Conservation (phyloP, 345 rosid genomes). For the Iberis pinnata region DNA sequence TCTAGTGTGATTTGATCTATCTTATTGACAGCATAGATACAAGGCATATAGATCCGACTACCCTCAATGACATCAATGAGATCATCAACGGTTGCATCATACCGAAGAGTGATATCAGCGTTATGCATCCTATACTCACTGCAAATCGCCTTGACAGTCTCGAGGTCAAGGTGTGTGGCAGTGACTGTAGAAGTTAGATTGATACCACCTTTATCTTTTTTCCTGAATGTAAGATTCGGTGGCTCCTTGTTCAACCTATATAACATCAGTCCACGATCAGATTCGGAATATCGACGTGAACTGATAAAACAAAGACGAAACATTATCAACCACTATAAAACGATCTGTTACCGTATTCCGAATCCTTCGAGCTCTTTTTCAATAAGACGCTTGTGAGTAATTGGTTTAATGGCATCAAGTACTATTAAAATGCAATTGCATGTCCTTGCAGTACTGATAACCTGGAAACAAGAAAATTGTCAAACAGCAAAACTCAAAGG, state of each 20-base stretch:
- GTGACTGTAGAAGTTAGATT: constrained; percentile 83
- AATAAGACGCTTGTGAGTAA: constrained; percentile 95
- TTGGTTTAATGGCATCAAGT: constrained; percentile 96
- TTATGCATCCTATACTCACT: constrained; percentile 94
- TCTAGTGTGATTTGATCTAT: constrained; percentile 94
- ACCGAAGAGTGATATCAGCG: constrained; percentile 89
- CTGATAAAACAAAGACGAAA: neutral
- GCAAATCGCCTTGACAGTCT: constrained; percentile 94
- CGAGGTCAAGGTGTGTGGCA: constrained; percentile 80
- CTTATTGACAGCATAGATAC: constrained; percentile 91
- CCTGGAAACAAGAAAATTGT: constrained; percentile 38
- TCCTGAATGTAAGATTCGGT: constrained; percentile 92
- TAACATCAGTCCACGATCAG: constrained; percentile 11
- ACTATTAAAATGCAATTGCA: constrained; percentile 82
- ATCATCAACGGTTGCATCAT: constrained; percentile 97
- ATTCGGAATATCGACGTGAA: constrained; percentile 2
- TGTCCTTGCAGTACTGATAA: constrained; percentile 96
- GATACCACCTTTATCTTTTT: constrained; percentile 98
- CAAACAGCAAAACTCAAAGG: constrained; percentile 11
- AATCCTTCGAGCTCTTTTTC: constrained; percentile 99
- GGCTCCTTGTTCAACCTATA: constrained; percentile 97
- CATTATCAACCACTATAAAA: constrained; percentile 1
- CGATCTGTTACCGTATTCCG: constrained; percentile 75
- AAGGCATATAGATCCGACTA: constrained; percentile 93
- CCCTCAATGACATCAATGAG: constrained; percentile 98